Evolutionary conservation across 169 alveolate species (phyloP).

Genomic region (Cryptosporidium parvum): DNA sequence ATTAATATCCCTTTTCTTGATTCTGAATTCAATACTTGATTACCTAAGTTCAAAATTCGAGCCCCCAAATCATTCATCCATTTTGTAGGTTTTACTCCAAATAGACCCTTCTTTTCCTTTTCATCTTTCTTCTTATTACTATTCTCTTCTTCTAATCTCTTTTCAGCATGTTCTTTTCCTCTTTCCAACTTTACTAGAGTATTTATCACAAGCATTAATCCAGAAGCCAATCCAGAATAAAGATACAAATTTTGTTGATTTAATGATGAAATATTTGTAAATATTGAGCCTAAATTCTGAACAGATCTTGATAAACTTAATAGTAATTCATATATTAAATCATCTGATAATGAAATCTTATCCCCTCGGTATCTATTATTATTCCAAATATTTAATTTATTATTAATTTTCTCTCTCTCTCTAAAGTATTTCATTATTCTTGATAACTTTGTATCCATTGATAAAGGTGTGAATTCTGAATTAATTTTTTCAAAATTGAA

Average conservation of each 20-base stretch:
- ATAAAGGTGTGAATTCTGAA: neutral
- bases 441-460: neutral
- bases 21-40: neutral
- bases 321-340: neutral
- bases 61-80: neutral
- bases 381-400: neutral
- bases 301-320: neutral
- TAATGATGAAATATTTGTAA: neutral
- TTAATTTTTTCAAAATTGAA: neutral
- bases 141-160: neutral
- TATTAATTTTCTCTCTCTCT: neutral
- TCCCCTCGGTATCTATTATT: neutral
- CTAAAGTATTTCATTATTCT: neutral
- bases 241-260: neutral
- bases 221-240: constrained; percentile 27
- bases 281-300: neutral
- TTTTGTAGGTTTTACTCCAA: neutral
- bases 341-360: neutral
- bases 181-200: neutral
- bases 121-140: neutral
- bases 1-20: neutral
- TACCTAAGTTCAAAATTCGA: neutral
- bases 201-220: constrained; percentile 5
- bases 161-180: neutral
- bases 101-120: neutral